Conservation (phyloP, 2,329 filamentous ascomycete species). For the Nothophaeocryptopus gaeumannii region DNA sequence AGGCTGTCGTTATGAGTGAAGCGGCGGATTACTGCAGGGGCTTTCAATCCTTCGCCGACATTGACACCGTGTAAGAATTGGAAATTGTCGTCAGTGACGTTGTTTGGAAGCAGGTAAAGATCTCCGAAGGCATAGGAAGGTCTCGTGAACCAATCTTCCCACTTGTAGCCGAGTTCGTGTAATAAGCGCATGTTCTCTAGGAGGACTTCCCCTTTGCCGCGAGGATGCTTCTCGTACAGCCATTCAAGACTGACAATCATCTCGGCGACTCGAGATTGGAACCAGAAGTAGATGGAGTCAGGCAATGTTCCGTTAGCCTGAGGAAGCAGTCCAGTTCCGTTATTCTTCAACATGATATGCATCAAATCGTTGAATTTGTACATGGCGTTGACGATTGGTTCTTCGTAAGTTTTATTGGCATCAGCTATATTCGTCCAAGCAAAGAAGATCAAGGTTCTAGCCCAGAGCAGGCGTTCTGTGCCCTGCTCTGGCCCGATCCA, state of each 20-base stretch:
- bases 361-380: slow-evolving; percentile 51
- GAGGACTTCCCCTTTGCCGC: slow-evolving; percentile 36
- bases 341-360: slow-evolving; percentile 55
- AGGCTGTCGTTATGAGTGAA: slow-evolving; percentile 46
- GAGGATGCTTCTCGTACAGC: slow-evolving; percentile 47
- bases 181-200: slow-evolving; percentile 46
- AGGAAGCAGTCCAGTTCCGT: slow-evolving; percentile 51
- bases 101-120: slow-evolving; percentile 22
- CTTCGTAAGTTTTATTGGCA: slow-evolving; percentile 45
- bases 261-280: slow-evolving; percentile 41
- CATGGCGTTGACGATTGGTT: slow-evolving; percentile 49
- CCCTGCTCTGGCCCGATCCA: slow-evolving; percentile 56
- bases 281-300: slow-evolving; percentile 34
- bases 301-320: slow-evolving; percentile 45
- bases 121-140: slow-evolving; percentile 28
- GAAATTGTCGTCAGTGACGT: slow-evolving; percentile 31
- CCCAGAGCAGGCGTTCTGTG: slow-evolving; percentile 52
- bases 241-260: slow-evolving; percentile 50
- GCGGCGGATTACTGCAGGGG: slow-evolving; percentile 44
- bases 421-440: slow-evolving; percentile 52
- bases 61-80: slow-evolving; percentile 50
- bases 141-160: slow-evolving; percentile 34
- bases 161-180: slow-evolving; percentile 35
- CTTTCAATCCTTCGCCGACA: slow-evolving; percentile 48
- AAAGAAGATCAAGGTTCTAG: slow-evolving; percentile 50